phyloP scores from a whole-genome alignment of 1,284 basidiomycete genomes.

The Melanopsichium pennsylvanicum region DNA sequence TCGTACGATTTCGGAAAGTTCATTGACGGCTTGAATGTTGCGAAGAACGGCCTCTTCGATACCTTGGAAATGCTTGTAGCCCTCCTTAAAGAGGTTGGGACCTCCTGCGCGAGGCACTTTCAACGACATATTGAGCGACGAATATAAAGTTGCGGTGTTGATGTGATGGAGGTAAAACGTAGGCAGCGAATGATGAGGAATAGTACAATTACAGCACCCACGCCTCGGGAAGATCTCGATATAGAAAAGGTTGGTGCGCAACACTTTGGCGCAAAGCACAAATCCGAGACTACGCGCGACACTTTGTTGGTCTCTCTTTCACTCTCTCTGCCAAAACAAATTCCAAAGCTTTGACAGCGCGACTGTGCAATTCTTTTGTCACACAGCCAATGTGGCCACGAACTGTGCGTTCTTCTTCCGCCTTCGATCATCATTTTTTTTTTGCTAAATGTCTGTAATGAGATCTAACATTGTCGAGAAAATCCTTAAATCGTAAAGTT shows the following conservation, averaged over 20 bases:
- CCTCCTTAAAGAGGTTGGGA: constrained; percentile 84
- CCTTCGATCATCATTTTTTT: constrained; percentile 29
- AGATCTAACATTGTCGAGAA: no score
- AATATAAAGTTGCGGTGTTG: neutral
- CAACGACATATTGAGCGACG: constrained; percentile 76
- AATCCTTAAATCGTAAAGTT: no score
- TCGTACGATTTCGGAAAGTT: constrained; percentile 91
- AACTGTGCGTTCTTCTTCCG: constrained; percentile 38
- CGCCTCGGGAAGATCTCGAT: constrained; percentile 6
- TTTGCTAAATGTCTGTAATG: neutral
- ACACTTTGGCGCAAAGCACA: constrained; percentile 3
- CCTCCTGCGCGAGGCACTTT: constrained; percentile 91
- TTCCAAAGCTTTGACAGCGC: no score
- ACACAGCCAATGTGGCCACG: neutral
- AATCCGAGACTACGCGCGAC: constrained; percentile 9
- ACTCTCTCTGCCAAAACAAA: no score
- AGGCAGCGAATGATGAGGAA: no score
- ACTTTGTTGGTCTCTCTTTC: constrained; percentile 5
- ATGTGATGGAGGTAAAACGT: neutral
- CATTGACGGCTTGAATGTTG: constrained; percentile 93
- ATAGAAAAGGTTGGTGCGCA: constrained; percentile 9
- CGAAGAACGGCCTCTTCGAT: constrained; percentile 85
- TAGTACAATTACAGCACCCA: no score
- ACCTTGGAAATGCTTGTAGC: constrained; percentile 79
- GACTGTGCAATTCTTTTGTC: no score